A percentile compares a stretch with the other conserved stretches of the same genome.
phyloP scores from a whole-genome alignment of 1,139 yeast genomes.

The Yamadazyma spencermartinsiae region DNA sequence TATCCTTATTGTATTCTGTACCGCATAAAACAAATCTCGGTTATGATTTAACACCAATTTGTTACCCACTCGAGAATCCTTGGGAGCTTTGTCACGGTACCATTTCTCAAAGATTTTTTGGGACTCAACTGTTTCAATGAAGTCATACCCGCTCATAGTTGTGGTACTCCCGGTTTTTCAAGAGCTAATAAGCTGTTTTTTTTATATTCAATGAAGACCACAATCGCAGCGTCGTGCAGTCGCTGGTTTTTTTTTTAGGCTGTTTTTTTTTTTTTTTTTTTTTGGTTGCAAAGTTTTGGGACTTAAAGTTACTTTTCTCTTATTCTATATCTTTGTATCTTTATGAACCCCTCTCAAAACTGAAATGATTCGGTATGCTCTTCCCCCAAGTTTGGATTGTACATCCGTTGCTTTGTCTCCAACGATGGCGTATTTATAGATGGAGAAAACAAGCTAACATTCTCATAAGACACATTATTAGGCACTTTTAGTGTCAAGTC shows the following conservation, averaged over 20 bases:
- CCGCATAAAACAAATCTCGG: constrained; percentile 31
- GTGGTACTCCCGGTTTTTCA: no score
- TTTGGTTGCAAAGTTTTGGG: no score
- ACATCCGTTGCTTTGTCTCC: neutral
- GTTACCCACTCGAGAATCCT: constrained; percentile 9
- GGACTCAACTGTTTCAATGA: constrained; percentile 10
- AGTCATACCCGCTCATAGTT: constrained; percentile 9
- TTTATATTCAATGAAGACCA: neutral
- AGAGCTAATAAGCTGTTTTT: no score
- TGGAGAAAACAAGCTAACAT: neutral
- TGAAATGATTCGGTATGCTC: neutral
- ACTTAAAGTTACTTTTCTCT: no score
- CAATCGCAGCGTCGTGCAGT: neutral
- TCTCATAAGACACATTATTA: neutral
- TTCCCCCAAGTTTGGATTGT: no score
- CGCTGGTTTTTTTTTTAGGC: no score
- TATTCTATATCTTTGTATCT: no score
- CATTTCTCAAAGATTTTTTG: constrained; percentile 22
- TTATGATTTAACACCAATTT: constrained; percentile 24
- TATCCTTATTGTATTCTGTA: constrained; percentile 30
- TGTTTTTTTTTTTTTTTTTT: no score
- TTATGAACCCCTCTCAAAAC: no score
- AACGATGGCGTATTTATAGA: neutral
- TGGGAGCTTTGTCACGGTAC: constrained; percentile 5
- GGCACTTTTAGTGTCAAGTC: neutral